These are phyloP conservation scores for Yamadazyma epiphylla DNA, from an alignment of 1,139 yeast species.

Conservation along the genomic window DNA sequence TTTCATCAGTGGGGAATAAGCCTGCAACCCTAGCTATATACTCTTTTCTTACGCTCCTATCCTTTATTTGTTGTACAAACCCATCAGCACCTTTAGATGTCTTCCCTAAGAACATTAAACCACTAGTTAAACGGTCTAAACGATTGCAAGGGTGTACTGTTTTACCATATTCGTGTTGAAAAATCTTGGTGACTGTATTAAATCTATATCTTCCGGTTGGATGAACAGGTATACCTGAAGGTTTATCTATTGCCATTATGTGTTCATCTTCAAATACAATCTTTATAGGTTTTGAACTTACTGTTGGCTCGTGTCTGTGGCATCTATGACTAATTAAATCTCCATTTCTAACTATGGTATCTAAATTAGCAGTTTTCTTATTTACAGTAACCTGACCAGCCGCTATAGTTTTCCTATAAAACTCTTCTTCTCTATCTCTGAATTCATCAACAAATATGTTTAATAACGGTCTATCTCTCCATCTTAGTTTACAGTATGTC, in stretches of 20 bases:
- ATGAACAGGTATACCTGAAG: conserved; percentile 93
- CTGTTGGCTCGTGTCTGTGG: conserved; percentile 92
- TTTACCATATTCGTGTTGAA: conserved; percentile 62
- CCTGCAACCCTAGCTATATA: conserved; percentile 89
- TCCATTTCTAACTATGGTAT: conserved; percentile 72
- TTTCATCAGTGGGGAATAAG: conserved; percentile 60
- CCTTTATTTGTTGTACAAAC: conserved; percentile 70
- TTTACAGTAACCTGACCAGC: conserved; percentile 75
- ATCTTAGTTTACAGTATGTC: conserved; percentile 86
- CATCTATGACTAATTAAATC: conserved; percentile 79
- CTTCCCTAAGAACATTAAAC: conserved; percentile 89
- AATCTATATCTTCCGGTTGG: conserved; percentile 92
- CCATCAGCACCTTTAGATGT: conserved; percentile 76
- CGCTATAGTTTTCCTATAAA: conserved; percentile 65
- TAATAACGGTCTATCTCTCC: conserved; percentile 77
- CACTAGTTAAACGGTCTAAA: conserved; percentile 87
- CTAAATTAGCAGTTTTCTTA: conserved; percentile 57
- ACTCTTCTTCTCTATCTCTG: conserved; percentile 69
- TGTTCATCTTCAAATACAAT: conserved; percentile 80
- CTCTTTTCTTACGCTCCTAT: conserved; percentile 73
- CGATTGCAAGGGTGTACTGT: conserved; percentile 87
- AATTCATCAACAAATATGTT: conserved; percentile 85
- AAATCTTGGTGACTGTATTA: conserved; percentile 80
- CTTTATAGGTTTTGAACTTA: conserved; percentile 63
- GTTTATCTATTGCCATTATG: conserved; percentile 84